Evolutionary conservation across 2,329 filamentous ascomycete species (phyloP).

Genomic region (Beauveria sp.): DNA sequence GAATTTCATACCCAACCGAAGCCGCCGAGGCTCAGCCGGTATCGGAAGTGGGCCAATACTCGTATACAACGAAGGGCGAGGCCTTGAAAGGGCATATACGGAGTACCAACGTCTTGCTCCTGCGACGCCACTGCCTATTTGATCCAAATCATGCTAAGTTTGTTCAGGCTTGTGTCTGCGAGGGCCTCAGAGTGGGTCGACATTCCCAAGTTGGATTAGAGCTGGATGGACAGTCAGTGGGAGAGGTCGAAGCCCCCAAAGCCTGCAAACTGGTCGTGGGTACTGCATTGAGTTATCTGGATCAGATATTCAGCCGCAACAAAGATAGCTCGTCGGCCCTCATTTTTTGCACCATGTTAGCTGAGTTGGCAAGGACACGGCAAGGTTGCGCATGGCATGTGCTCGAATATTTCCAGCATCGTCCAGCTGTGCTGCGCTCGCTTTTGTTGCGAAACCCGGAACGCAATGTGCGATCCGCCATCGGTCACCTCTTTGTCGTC

Average conservation of each 20-base stretch:
- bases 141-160: constrained; percentile 65
- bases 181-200: not conserved
- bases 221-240: not conserved
- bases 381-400: constrained; percentile 50
- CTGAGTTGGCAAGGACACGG: constrained; percentile 41
- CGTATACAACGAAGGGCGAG: constrained; percentile 31
- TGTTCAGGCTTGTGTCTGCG: constrained; percentile 49
- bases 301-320: constrained; percentile 65
- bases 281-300: constrained; percentile 57
- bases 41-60: not conserved
- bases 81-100: constrained; percentile 53
- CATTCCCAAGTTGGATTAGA: not conserved
- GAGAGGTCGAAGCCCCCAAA: not conserved
- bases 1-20: constrained; percentile 56
- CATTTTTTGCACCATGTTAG: constrained; percentile 41
- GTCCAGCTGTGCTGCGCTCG: constrained; percentile 52
- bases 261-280: constrained; percentile 44
- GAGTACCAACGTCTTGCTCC: constrained; percentile 62
- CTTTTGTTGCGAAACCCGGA: constrained; percentile 57
- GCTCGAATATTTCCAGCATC: constrained; percentile 52
- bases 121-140: constrained; percentile 72
- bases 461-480: constrained; percentile 43
- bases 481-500: constrained; percentile 42
- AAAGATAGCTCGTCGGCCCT: constrained; percentile 61
- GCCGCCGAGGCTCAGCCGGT: not conserved